These are phyloP conservation scores for Nannochloris sp. DNA, from an alignment of 139 green algal species.

Conservation along the genomic window DNA sequence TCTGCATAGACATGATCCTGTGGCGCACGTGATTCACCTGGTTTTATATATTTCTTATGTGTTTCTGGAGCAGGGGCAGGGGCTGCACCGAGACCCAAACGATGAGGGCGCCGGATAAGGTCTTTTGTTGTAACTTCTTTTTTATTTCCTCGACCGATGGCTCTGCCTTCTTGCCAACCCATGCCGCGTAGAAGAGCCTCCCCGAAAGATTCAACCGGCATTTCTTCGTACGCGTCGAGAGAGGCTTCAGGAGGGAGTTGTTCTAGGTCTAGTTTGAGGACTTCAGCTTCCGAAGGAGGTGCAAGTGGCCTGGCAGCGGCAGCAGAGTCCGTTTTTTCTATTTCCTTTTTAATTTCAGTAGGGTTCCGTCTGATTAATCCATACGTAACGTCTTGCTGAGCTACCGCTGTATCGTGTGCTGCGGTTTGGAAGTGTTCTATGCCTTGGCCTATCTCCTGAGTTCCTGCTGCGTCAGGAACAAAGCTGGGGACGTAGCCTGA, in stretches of 20 bases:
- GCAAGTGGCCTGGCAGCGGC: background rate
- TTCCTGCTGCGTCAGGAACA: conserved; percentile 15
- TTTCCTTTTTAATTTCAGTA: background rate
- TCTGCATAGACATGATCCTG: conserved; percentile 50
- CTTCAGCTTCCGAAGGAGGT: conserved; percentile 3
- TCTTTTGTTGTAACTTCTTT: conserved; percentile 57
- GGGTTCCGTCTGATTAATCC: conserved; percentile 3
- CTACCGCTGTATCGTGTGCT: conserved; percentile 13
- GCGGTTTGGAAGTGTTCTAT: conserved; percentile 33
- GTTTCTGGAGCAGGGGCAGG: conserved; percentile 15
- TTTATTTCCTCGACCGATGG: conserved; percentile 56
- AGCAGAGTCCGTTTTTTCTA: background rate
- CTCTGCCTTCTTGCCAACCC: conserved; percentile 69
- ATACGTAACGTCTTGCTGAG: conserved; percentile 19
- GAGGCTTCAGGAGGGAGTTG: conserved; percentile 18
- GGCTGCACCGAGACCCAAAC: conserved; percentile 64
- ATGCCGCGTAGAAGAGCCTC: conserved; percentile 73
- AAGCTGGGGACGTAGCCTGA: conserved; percentile 10
- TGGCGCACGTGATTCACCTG: conserved; percentile 18
- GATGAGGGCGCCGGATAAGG: conserved; percentile 31
- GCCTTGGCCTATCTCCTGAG: conserved; percentile 14
- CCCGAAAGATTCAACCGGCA: conserved; percentile 77
- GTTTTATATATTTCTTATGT: conserved; percentile 34
- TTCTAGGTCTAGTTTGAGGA: conserved; percentile 18
- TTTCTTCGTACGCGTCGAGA: conserved; percentile 56